phyloP scores from a whole-genome alignment of 257 asterid genomes.

The Mentha longifolia region DNA sequence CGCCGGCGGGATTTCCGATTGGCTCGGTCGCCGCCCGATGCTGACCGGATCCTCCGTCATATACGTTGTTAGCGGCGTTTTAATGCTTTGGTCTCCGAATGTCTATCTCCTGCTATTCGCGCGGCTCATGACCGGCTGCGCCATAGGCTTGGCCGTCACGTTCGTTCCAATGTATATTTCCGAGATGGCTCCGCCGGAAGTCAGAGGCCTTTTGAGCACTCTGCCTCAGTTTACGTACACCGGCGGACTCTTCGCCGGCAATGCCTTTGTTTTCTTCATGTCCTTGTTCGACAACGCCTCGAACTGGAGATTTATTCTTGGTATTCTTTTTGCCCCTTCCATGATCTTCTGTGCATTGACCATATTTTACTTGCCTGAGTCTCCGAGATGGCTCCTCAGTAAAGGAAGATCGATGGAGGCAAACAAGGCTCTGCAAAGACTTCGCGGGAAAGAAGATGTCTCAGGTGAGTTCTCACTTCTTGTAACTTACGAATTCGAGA shows the following conservation, averaged over 20 bases:
- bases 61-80: slow-evolving; percentile 53
- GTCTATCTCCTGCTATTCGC: slow-evolving; percentile 57
- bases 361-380: slow-evolving; percentile 65
- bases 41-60: slow-evolving; percentile 56
- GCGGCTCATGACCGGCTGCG: slow-evolving; percentile 69
- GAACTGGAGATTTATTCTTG: slow-evolving; percentile 73
- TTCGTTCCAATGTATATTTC: slow-evolving; percentile 67
- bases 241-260: slow-evolving; percentile 56
- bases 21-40: slow-evolving; percentile 67
- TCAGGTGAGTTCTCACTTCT: slow-evolving; percentile 46
- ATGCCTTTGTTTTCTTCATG: slow-evolving; percentile 64
- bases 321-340: slow-evolving; percentile 56
- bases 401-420: slow-evolving; percentile 69
- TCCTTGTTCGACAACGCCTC: slow-evolving; percentile 52
- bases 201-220: slow-evolving; percentile 69
- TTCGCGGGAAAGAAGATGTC: slow-evolving; percentile 67
- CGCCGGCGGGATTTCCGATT: slow-evolving; percentile 61
- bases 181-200: slow-evolving; percentile 71
- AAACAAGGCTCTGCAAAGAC: slow-evolving; percentile 56
- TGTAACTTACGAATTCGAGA: too few relatives aligned
- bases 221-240: slow-evolving; percentile 67
- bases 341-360: slow-evolving; percentile 49
- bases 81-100: slow-evolving; percentile 76
- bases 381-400: slow-evolving; percentile 83
- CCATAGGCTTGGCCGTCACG: slow-evolving; percentile 65